Percentiles rank a stretch among this genome's conserved stretches.
phyloP scores from a whole-genome alignment of 1,139 yeast genomes.

The Hanseniaspora gamundiae region DNA sequence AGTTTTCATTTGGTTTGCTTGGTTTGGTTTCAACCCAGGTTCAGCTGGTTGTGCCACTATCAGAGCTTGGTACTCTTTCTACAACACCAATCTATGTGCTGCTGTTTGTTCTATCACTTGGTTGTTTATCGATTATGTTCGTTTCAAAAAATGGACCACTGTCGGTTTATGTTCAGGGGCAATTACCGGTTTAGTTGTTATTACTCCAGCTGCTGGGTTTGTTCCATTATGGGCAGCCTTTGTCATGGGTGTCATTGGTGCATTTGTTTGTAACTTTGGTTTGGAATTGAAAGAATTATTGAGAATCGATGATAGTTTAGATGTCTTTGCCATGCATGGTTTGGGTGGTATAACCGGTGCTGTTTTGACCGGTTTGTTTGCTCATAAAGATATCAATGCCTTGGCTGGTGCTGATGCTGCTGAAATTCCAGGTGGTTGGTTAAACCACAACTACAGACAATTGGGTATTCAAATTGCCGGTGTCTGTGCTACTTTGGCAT shows the following conservation, averaged over 20 bases:
- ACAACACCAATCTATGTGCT: conserved; percentile 88
- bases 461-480: conserved; percentile 93
- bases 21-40: conserved; percentile 98
- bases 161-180: conserved; percentile 92
- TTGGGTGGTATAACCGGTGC: conserved; percentile 87
- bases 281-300: conserved; percentile 64
- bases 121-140: conserved; percentile 84
- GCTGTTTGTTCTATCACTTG: conserved; percentile 84
- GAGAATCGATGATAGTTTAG: conserved; percentile 88
- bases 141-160: conserved; percentile 87
- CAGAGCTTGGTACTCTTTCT: conserved; percentile 88
- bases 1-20: conserved; percentile 90
- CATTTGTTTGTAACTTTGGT: conserved; percentile 70
- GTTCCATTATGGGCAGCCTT: conserved; percentile 86
- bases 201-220: conserved; percentile 94
- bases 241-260: conserved; percentile 73
- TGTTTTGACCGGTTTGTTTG: conserved; percentile 77
- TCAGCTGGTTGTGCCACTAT: conserved; percentile 85
- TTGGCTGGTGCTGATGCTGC: conserved; percentile 50
- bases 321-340: conserved; percentile 88
- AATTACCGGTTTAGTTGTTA: conserved; percentile 88
- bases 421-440: conserved; percentile 82
- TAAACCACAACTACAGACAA: conserved; percentile 80
- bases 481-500: conserved; percentile 55
- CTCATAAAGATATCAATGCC: conserved; percentile 85